Evolutionary conservation across 768 basidiomycete species (phyloP), one percentile per base, ranked within the genome.

Genomic region (Sistotremastrum niveocremeum): DNA sequence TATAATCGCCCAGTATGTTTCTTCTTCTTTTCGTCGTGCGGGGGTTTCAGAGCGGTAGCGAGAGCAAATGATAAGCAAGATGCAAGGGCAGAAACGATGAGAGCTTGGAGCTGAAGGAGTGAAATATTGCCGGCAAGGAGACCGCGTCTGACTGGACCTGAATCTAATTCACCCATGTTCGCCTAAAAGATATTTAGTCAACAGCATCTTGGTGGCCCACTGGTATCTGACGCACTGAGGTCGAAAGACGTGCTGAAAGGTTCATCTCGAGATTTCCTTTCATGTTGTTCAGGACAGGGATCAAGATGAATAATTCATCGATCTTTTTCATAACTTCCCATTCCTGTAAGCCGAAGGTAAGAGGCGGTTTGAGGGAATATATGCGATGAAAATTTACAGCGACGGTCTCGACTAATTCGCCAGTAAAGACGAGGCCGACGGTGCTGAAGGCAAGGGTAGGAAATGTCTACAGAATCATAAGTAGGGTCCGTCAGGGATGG

Each of bases 211-310:
- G 11, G 28, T 12, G 6, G 11, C 20, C 44, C 20, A 5, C 31
- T 34, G 37, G 31, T n/a, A 11, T 28, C 29, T 0, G 36, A 45
- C 62, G 28, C 37, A 62, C 85, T 1, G 91, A 84, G 0, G 95
- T 99, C 1, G 86, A 84, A n/a, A 99, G 72, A 9, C 94, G 76
- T 1, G 95, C 90, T 3, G 91, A 93, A 5, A 99, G 79, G 52
- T 95, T 97, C 94, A 98, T 98, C 63, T 98, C 95, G 35, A 98
- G 74, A 57, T 99, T 89, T n/a, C 94, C 95, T 56, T 95, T 97
- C 47, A 99, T 76, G 55, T 98, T 98, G 52, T 89, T 74, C 12
- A 98, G 69, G 50, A 93, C 90, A 7, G 94, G 93, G 3, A 97
- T 81, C 45, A 98, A 87, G 71, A 98, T 89, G 54, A 98, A 90